Evolutionary conservation across 805 yeast species (phyloP), one percentile per base, ranked within the genome.

Genomic region (Torulaspora microellipsoides): DNA sequence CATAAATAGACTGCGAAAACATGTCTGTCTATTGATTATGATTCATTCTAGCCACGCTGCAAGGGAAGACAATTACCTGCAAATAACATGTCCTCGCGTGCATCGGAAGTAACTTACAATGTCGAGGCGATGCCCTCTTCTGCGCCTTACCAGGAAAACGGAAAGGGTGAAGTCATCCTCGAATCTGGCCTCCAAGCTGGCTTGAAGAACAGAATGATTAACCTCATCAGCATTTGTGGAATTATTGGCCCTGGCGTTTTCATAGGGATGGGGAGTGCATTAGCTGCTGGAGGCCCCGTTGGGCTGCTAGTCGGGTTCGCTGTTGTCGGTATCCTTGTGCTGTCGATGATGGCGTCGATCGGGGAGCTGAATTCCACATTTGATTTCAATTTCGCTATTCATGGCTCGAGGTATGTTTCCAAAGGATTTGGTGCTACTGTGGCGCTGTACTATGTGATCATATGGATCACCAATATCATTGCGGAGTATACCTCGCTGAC

Each of bases 171-270:
- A 17, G 40, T 59, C 12, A 60, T 67, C 28, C 58, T 66, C 12
- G 48, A 55, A 10, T 56, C 66, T 8, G 65, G 71, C 10, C 57
- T 75, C 32, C 72, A 72, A 46, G 67, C 76, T 45, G 73, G 70
- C 15, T 63, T 76, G 15, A 75, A 75, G 48, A 73, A 75, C 50
- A 60, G 79, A 45, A 78, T 74, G 54, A 66, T 76, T 31, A 71
- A 79, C 11, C 55, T 77, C 42, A 68, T 77, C 40, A 78, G 79
- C 3, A 52, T 77, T 8, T 79, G 81, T 20, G 82, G 83, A 32
- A 71, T 78, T 39, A 74, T 78, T 43, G 83, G 83, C 0, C 83
- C 83, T 1, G 83, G 83, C 48, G 72, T 72, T 23, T 64, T 77
- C 38, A 70, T 78, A 20, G 78, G 80, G 31, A 68, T 80, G 42